These are phyloP conservation scores for Rhodotorula sphaerocarpa DNA, from an alignment of 768 basidiomycete species.

Conservation along the genomic window DNA sequence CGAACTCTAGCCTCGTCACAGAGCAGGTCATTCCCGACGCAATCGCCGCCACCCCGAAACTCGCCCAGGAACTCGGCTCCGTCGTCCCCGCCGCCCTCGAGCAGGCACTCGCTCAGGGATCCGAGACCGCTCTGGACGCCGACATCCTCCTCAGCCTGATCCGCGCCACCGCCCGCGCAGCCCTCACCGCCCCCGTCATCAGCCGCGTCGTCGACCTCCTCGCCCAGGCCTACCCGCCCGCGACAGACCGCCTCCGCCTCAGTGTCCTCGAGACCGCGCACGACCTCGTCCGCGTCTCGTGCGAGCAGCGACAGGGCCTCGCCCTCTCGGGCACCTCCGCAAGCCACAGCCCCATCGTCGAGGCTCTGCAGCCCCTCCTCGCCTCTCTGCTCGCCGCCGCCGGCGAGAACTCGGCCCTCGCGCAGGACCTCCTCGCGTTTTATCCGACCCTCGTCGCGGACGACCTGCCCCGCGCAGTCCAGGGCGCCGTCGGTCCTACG, in stretches of 20 bases:
- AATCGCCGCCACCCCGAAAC: neutral
- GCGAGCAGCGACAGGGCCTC: no score
- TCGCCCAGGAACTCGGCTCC: no score
- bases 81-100: no score
- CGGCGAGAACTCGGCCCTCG: neutral
- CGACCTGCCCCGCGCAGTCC: neutral
- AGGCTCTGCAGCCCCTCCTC: slow-evolving; percentile 2
- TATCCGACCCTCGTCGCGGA: neutral
- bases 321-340: neutral
- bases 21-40: neutral
- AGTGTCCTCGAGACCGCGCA: slow-evolving; percentile 2
- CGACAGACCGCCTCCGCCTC: slow-evolving; percentile 9
- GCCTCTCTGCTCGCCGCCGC: neutral
- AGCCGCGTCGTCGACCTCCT: neutral
- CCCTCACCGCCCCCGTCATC: neutral
- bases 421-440: neutral
- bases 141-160: neutral
- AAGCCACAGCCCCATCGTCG: slow-evolving; percentile 7
- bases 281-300: neutral
- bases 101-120: neutral
- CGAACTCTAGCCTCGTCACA: neutral
- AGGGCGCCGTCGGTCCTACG: slow-evolving; percentile 4
- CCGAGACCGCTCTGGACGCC: no score
- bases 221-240: neutral
- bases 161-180: neutral